Evolutionary conservation across 2,329 filamentous ascomycete genomes (phyloP).

Genomic region (Clonostachys solani): DNA sequence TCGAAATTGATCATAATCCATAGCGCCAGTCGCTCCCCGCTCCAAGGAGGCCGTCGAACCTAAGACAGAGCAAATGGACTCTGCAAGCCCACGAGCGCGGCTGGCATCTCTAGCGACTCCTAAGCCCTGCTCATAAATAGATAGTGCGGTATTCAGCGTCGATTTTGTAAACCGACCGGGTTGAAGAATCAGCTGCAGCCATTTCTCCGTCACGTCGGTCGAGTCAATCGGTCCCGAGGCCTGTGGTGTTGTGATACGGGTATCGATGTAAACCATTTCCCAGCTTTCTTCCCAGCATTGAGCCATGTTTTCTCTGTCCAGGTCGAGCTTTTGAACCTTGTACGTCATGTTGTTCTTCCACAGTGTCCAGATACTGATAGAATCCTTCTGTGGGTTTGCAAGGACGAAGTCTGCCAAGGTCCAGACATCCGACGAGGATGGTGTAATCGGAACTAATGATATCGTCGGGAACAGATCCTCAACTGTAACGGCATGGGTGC

Average conservation of each 20-base stretch:
- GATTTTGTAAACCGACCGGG: conserved; percentile 78
- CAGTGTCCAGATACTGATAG: conserved; percentile 66
- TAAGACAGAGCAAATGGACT: conserved; percentile 71
- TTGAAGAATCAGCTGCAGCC: conserved; percentile 78
- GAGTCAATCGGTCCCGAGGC: conserved; percentile 59
- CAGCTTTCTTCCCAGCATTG: conserved; percentile 65
- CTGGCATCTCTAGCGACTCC: conserved; percentile 25
- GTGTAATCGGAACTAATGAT: conserved; percentile 61
- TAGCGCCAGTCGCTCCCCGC: conserved; percentile 55
- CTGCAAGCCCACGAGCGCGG: conserved; percentile 58
- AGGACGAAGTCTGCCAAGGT: conserved; percentile 73
- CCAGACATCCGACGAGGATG: conserved; percentile 73
- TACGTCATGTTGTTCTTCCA: conserved; percentile 85
- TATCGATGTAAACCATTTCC: conserved; percentile 64
- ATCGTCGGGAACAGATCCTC: conserved; percentile 65
- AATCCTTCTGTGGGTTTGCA: conserved; percentile 46
- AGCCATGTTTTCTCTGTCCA: conserved; percentile 61
- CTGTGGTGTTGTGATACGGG: conserved; percentile 46
- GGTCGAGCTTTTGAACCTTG: conserved; percentile 67
- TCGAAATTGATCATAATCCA: conserved; percentile 74
- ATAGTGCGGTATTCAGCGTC: conserved; percentile 78
- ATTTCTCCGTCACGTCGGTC: conserved; percentile 73
- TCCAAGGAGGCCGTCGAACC: conserved; percentile 64
- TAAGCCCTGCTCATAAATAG: conserved; percentile 71
- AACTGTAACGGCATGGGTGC: conserved; percentile 59